These are phyloP conservation scores for Lotus japonicus DNA, from an alignment of 306 rosid species.

Conservation along the genomic window DNA sequence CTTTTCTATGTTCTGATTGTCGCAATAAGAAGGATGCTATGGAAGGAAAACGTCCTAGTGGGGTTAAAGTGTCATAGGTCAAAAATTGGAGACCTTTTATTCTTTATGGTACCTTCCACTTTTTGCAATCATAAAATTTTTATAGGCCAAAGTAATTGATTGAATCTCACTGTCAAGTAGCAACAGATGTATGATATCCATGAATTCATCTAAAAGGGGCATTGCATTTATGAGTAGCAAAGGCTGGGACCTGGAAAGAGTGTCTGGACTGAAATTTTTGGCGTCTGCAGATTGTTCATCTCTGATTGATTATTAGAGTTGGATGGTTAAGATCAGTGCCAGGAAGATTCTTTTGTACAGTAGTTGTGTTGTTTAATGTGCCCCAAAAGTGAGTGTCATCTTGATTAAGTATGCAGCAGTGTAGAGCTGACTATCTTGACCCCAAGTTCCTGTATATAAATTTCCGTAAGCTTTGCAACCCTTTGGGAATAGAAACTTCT, in stretches of 20 bases:
- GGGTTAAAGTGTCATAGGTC: conserved; percentile 67
- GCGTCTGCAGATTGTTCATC: conserved; percentile 19
- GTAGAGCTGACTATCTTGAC: not conserved
- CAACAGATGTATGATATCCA: conserved; percentile 34
- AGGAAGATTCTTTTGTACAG: conserved; percentile 32
- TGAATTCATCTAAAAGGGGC: conserved; percentile 28
- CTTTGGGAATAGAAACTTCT: not conserved
- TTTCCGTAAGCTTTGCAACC: not conserved
- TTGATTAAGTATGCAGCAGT: conserved; percentile 4
- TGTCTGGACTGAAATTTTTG: conserved; percentile 20
- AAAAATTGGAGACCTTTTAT: conserved; percentile 11
- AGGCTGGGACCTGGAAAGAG: not conserved
- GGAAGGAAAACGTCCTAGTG: conserved; percentile 97
- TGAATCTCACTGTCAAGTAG: conserved; percentile 42
- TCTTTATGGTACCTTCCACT: conserved; percentile 30
- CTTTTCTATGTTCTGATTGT: conserved; percentile 81
- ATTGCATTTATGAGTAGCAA: too few species aligned
- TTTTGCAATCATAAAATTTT: conserved; percentile 30
- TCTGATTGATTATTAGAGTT: conserved; percentile 5
- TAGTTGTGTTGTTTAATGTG: conserved; percentile 9
- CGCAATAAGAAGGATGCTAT: conserved; percentile 93
- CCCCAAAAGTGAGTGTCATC: conserved; percentile 1
- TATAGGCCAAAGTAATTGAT: conserved; percentile 42
- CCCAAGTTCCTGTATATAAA: conserved; percentile 13
- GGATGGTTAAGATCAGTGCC: conserved; percentile 19